Percentiles rank a stretch among this genome's conserved stretches.
Evolutionary conservation across 176 grass and related monocot species (phyloP).

Genomic region (Leersia perrieri): DNA sequence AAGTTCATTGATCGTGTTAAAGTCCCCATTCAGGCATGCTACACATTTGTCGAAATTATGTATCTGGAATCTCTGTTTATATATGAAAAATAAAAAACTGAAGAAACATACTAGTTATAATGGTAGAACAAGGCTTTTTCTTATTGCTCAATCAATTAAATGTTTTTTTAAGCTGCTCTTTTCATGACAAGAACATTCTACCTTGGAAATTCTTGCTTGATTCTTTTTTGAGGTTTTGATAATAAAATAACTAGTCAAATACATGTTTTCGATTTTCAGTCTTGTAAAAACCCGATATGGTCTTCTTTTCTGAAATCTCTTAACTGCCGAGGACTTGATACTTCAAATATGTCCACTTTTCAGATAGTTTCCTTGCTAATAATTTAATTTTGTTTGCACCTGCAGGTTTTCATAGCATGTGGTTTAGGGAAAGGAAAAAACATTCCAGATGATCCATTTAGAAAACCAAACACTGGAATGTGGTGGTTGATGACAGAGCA

Average conservation of each 20-base stretch:
- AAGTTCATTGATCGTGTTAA: constrained; percentile 74
- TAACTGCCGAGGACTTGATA: neutral
- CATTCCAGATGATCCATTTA: constrained; percentile 55
- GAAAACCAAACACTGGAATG: constrained; percentile 85
- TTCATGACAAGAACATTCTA: constrained; percentile 13
- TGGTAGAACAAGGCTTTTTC: neutral
- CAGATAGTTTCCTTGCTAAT: constrained; percentile 2
- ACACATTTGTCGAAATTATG: neutral
- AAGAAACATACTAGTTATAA: constrained; percentile 15
- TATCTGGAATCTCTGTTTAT: neutral
- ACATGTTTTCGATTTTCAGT: neutral
- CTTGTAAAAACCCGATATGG: neutral
- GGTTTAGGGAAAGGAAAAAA: constrained; percentile 61
- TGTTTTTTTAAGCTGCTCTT: neutral
- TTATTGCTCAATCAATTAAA: neutral
- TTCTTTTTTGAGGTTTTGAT: neutral
- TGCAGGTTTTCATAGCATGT: constrained; percentile 89
- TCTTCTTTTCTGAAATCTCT: neutral
- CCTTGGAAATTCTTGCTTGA: constrained; percentile 15
- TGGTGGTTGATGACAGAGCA: constrained; percentile 77
- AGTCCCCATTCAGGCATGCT: constrained; percentile 72
- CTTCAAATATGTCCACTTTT: constrained; percentile 7
- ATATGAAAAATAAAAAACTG: neutral
- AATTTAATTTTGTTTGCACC: constrained; percentile 27
- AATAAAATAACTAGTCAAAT: neutral